Conservation (phyloP, 164 flowering plant genomes). For the Umbilicus rupestris region DNA sequence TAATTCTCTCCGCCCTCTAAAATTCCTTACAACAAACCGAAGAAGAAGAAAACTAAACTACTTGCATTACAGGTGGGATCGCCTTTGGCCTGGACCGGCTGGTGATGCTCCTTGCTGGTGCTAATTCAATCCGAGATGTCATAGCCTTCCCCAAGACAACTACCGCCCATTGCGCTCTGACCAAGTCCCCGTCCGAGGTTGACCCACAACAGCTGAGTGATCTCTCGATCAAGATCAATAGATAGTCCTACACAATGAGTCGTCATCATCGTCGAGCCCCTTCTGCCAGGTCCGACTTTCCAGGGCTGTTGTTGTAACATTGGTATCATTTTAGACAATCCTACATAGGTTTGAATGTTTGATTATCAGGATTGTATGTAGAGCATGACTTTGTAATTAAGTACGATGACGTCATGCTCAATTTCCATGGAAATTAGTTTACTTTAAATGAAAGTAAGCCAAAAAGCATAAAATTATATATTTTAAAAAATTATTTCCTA, state of each 20-base stretch:
- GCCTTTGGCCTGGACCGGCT: constrained; percentile 88
- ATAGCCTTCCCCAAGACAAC: constrained; percentile 96
- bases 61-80: constrained; percentile 59
- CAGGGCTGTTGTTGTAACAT: constrained; percentile 2
- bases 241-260: too few species aligned
- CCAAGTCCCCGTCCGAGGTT: constrained; percentile 73
- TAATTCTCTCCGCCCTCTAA: constrained; percentile 16
- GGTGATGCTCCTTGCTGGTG: constrained; percentile 79
- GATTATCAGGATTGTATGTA: too few species aligned
- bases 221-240: constrained; percentile 28
- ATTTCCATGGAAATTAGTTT: too few species aligned
- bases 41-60: background rate
- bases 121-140: constrained; percentile 85
- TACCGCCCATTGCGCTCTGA: constrained; percentile 87
- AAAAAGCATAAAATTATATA: too few species aligned
- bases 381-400: too few species aligned
- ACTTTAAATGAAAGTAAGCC: too few species aligned
- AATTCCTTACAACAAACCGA: background rate
- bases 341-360: too few species aligned
- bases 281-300: too few species aligned
- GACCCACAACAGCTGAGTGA: constrained; percentile 82
- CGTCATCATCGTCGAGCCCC: too few species aligned
- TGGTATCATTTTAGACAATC: too few species aligned
- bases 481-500: too few species aligned
- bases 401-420: too few species aligned